These are phyloP conservation scores for Cladorrhinum samala DNA, from an alignment of 495 filamentous ascomycete genomes.

Conservation along the genomic window DNA sequence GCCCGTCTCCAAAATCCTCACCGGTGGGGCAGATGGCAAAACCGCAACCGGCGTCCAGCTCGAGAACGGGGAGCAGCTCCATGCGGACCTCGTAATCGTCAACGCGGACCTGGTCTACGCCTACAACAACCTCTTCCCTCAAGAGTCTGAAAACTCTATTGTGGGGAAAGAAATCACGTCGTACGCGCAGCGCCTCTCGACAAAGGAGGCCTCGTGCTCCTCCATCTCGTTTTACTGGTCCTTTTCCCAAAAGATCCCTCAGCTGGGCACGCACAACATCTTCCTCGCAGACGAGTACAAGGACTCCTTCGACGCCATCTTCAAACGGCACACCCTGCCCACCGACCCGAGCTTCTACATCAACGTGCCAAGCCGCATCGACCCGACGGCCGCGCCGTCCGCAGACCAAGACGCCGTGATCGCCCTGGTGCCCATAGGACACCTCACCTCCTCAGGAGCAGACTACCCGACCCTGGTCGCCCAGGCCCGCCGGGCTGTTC, in stretches of 20 bases:
- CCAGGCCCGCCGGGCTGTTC: conserved; percentile 45
- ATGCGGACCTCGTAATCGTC: conserved; percentile 56
- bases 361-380: conserved; percentile 62
- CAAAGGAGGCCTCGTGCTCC: conserved; percentile 53
- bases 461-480: conserved; percentile 52
- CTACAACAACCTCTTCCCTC: conserved; percentile 56
- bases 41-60: conserved; percentile 51
- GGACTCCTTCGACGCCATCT: conserved; percentile 64
- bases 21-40: conserved; percentile 33
- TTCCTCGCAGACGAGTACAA: conserved; percentile 65
- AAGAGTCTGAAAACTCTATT: conserved; percentile 9
- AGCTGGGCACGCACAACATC: conserved; percentile 64
- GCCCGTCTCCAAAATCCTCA: conserved; percentile 44
- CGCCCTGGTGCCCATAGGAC: conserved; percentile 62
- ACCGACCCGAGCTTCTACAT: conserved; percentile 64
- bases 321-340: conserved; percentile 58
- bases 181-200: conserved; percentile 43
- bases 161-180: conserved; percentile 7
- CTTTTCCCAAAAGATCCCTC: conserved; percentile 47
- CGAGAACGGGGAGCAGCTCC: conserved; percentile 42
- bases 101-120: conserved; percentile 68
- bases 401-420: conserved; percentile 54
- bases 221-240: conserved; percentile 73
- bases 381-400: conserved; percentile 55
- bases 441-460: conserved; percentile 45